Conservation (phyloP, 129 eudicot species). For the Escallonia herrerae region DNA sequence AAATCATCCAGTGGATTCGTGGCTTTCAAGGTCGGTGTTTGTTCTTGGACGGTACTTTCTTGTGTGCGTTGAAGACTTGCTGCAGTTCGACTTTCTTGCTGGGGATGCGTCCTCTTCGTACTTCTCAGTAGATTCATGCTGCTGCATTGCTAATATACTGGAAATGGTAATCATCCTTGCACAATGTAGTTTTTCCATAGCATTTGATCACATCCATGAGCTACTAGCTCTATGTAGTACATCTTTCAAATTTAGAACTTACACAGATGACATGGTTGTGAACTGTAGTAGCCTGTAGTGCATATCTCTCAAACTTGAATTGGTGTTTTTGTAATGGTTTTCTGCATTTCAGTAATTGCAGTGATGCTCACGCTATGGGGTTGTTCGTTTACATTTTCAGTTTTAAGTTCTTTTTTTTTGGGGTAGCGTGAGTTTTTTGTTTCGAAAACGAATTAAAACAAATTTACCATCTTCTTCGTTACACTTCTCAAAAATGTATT, state of each 20-base stretch:
- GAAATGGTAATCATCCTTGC: slow-evolving; percentile 41
- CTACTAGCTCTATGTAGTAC: background rate
- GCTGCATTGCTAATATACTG: slow-evolving; percentile 32
- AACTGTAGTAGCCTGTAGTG: too few relatives aligned
- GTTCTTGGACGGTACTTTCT: slow-evolving; percentile 53
- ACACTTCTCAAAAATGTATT: too few relatives aligned
- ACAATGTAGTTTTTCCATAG: slow-evolving; percentile 6
- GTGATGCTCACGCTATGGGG: too few relatives aligned
- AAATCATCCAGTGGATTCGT: slow-evolving; percentile 30
- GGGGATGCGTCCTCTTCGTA: slow-evolving; percentile 31
- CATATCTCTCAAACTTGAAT: too few relatives aligned
- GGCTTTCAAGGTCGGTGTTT: slow-evolving; percentile 64
- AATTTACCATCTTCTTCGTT: too few relatives aligned
- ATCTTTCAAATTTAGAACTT: background rate
- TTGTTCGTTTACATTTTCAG: too few relatives aligned
- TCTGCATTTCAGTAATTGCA: too few relatives aligned
- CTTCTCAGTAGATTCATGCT: slow-evolving; percentile 45
- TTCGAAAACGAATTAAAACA: too few relatives aligned
- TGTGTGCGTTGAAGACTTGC: slow-evolving; percentile 53
- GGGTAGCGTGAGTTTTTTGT: too few relatives aligned
- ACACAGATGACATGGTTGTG: too few relatives aligned
- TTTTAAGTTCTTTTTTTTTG: too few relatives aligned
- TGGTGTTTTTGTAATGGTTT: too few relatives aligned
- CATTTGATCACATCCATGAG: background rate
- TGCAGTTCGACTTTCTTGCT: slow-evolving; percentile 42